These are phyloP conservation scores for Durio zibethinus DNA, from an alignment of 345 rosid genomes.

Conservation along the genomic window DNA sequence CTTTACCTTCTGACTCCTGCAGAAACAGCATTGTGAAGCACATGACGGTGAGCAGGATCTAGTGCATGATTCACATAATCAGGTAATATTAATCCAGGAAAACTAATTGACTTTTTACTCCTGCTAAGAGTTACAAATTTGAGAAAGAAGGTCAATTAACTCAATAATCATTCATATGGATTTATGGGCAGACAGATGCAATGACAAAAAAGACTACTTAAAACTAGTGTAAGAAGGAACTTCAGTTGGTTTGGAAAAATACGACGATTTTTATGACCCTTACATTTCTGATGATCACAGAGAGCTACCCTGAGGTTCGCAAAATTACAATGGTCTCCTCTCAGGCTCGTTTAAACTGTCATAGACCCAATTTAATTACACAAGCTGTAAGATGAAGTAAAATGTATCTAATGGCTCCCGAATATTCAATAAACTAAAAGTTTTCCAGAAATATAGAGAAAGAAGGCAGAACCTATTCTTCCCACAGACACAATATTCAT, in stretches of 20 bases:
- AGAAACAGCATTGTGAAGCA: constrained; percentile 66
- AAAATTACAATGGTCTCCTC: not conserved
- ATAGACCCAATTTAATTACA: not conserved
- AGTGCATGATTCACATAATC: constrained; percentile 72
- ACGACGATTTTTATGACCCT: constrained; percentile 3
- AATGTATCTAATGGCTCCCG: not conserved
- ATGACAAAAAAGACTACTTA: not conserved
- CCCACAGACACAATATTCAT: not conserved
- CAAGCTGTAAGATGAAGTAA: not conserved
- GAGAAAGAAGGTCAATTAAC: not conserved
- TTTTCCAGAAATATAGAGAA: not conserved
- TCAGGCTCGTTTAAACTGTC: not conserved
- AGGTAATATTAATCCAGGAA: constrained; percentile 78
- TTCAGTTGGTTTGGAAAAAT: not conserved
- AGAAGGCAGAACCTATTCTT: not conserved
- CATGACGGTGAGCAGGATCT: constrained; percentile 76
- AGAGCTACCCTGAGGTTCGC: not conserved
- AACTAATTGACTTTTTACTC: constrained; percentile 58
- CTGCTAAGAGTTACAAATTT: constrained; percentile 29
- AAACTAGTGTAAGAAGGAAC: not conserved
- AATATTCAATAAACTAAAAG: not conserved
- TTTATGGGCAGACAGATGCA: not conserved
- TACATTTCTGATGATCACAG: not conserved
- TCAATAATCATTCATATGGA: constrained; percentile 2
- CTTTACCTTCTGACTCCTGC: constrained; percentile 77